These are phyloP conservation scores for Chamaecyparis obtusa DNA, from an alignment of 75 land plant genomes.

Conservation along the genomic window DNA sequence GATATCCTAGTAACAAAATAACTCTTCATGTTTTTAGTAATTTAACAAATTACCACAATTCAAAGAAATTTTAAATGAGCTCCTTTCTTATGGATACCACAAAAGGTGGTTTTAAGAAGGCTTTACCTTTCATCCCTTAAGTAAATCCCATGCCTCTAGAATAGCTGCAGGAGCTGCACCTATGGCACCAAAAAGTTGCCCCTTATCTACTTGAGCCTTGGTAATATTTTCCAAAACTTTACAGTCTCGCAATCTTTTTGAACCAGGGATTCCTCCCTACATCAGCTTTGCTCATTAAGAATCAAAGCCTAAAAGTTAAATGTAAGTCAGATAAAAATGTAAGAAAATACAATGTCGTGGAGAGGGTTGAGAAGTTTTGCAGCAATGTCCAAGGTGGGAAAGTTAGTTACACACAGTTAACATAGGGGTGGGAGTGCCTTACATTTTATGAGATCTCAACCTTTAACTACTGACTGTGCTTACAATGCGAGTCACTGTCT, in stretches of 20 bases:
- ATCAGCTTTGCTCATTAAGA: neutral
- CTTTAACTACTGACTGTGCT: too few species aligned
- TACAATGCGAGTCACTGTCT: too few species aligned
- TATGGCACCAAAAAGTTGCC: constrained; percentile 30
- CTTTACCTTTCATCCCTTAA: constrained; percentile 24
- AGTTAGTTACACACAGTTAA: too few species aligned
- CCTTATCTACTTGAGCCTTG: constrained; percentile 22
- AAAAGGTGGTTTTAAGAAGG: neutral
- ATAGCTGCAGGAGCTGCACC: constrained; percentile 48
- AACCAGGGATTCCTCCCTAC: constrained; percentile 56
- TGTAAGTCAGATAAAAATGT: neutral
- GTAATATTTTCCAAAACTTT: constrained; percentile 23
- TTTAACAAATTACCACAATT: neutral
- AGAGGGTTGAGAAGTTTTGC: too few species aligned
- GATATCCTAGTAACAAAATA: neutral
- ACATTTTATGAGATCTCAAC: too few species aligned
- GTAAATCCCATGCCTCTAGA: constrained; percentile 20
- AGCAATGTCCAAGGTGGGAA: too few species aligned
- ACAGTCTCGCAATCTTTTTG: constrained; percentile 23
- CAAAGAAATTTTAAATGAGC: neutral
- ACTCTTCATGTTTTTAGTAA: neutral
- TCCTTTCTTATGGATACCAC: neutral
- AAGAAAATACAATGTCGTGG: too few species aligned
- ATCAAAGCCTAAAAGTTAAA: neutral
- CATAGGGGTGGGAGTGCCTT: too few species aligned